These are phyloP conservation scores for Nidula microcarpa DNA, from an alignment of 768 basidiomycete species.

Conservation along the genomic window DNA sequence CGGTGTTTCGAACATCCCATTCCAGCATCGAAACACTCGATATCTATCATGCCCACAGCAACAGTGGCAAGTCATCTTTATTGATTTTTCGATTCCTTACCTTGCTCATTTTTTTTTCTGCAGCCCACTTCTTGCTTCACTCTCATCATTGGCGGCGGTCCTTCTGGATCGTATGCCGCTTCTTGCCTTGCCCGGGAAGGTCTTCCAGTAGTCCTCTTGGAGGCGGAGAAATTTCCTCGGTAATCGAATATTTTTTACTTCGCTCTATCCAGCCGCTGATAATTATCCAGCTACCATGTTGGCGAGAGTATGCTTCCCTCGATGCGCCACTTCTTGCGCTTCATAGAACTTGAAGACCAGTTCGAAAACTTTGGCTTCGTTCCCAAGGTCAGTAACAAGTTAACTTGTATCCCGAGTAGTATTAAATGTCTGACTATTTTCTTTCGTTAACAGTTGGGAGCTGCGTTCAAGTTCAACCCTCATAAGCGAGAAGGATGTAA, in stretches of 20 bases:
- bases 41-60: too few relatives aligned
- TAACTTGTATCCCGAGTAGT: neutral
- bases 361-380: slow-evolving; percentile 38
- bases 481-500: slow-evolving; percentile 55
- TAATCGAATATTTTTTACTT: neutral
- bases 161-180: slow-evolving; percentile 6
- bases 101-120: too few relatives aligned
- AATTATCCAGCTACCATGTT: slow-evolving; percentile 2
- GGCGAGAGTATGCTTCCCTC: slow-evolving; percentile 24
- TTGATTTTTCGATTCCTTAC: too few relatives aligned
- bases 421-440: neutral
- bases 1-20: too few relatives aligned
- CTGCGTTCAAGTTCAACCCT: slow-evolving; percentile 56
- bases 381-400: slow-evolving; percentile 33
- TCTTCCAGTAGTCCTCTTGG: slow-evolving; percentile 2
- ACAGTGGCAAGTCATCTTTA: too few relatives aligned
- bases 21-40: too few relatives aligned
- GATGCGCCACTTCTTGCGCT: slow-evolving; percentile 46
- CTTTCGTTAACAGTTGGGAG: slow-evolving; percentile 39
- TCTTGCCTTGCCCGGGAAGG: slow-evolving; percentile 5
- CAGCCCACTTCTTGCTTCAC: slow-evolving; percentile 5
- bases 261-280: neutral
- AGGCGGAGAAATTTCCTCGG: slow-evolving; percentile 8
- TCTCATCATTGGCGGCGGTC: slow-evolving; percentile 6
- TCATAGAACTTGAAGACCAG: slow-evolving; percentile 45